These are phyloP conservation scores for Yarrowia osloensis DNA, from an alignment of 805 yeast genomes.

Conservation along the genomic window DNA sequence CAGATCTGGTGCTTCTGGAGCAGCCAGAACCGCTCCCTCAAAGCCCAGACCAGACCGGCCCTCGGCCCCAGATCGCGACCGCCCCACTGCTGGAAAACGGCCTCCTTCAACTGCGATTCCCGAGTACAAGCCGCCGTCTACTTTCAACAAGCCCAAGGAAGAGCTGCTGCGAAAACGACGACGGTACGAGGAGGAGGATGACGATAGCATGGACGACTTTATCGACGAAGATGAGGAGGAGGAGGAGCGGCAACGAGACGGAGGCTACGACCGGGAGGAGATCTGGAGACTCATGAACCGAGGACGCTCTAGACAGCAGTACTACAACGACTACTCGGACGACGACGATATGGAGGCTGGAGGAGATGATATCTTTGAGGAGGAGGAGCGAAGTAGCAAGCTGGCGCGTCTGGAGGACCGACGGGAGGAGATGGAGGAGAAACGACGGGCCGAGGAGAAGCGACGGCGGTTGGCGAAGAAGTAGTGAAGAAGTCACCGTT, in stretches of 20 bases:
- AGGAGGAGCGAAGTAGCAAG: slow-evolving; percentile 68
- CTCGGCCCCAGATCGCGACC: too few species aligned
- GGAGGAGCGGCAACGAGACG: slow-evolving; percentile 36
- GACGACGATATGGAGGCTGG: slow-evolving; percentile 88
- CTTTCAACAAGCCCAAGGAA: slow-evolving; percentile 40
- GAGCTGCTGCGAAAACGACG: slow-evolving; percentile 55
- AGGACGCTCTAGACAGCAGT: slow-evolving; percentile 56
- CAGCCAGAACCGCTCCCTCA: background rate
- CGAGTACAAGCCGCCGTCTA: slow-evolving; percentile 52
- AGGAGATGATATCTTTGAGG: slow-evolving; percentile 83
- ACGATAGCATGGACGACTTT: slow-evolving; percentile 34
- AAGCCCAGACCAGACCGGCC: background rate
- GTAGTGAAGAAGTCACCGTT: background rate
- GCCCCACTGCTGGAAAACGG: background rate
- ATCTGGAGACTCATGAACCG: slow-evolving; percentile 84
- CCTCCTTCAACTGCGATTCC: slow-evolving; percentile 1
- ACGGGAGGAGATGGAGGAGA: slow-evolving; percentile 52
- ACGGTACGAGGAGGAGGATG: slow-evolving; percentile 50
- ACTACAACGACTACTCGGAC: slow-evolving; percentile 50
- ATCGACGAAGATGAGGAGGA: slow-evolving; percentile 40
- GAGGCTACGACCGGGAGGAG: slow-evolving; percentile 76
- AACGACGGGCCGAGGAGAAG: slow-evolving; percentile 35
- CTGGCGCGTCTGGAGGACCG: slow-evolving; percentile 77
- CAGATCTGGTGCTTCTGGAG: background rate
- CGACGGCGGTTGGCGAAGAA: background rate